phyloP scores from a whole-genome alignment of 73 alveolate genomes.

The Durusdinium trenchii region DNA sequence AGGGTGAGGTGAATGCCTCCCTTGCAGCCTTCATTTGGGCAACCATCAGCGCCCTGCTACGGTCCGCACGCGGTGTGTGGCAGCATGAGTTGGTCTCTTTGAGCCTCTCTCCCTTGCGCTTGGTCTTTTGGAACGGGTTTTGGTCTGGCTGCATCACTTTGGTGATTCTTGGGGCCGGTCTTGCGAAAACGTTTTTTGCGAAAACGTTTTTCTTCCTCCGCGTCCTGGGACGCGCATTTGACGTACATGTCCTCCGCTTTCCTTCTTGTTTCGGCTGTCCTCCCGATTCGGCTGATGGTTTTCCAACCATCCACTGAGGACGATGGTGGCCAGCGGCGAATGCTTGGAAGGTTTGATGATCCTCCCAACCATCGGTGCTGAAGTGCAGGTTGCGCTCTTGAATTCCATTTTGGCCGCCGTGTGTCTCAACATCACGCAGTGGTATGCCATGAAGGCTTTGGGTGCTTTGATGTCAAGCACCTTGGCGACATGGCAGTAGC shows the following conservation, averaged over 20 bases:
- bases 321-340: not conserved
- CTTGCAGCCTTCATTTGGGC: constrained; percentile 20
- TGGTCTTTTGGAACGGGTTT: constrained; percentile 44
- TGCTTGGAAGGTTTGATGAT: not conserved
- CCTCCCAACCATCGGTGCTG: not conserved
- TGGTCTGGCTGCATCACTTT: not conserved
- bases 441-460: not conserved
- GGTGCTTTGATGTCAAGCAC: not conserved
- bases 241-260: too few relatives aligned
- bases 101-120: not conserved
- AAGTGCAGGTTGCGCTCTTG: not conserved
- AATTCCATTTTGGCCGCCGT: not conserved
- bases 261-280: too few relatives aligned
- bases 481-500: too few relatives aligned
- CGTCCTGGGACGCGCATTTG: too few relatives aligned
- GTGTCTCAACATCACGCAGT: not conserved
- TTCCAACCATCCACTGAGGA: too few relatives aligned
- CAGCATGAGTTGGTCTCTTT: constrained; percentile 26
- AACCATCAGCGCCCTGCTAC: constrained; percentile 1
- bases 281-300: too few relatives aligned
- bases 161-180: not conserved
- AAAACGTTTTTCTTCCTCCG: too few relatives aligned
- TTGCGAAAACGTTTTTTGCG: too few relatives aligned
- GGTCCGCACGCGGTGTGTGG: constrained; percentile 65
- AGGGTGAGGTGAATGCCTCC: constrained; percentile 28